Conservation (phyloP, 805 yeast genomes). For the Dipodascus geniculatus region DNA sequence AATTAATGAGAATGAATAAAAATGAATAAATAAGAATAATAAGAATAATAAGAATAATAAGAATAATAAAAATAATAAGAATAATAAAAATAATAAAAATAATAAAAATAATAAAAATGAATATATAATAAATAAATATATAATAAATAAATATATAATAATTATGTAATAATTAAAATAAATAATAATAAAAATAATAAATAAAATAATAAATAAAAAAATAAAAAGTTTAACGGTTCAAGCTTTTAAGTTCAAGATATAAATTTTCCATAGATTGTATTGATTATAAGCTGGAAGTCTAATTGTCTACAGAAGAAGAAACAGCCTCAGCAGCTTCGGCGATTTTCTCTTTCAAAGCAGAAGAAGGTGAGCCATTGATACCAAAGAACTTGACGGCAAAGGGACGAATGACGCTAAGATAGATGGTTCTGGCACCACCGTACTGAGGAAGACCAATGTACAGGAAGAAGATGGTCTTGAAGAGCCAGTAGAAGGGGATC, state of each 20-base stretch:
- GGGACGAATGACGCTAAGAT: slow-evolving; percentile 57
- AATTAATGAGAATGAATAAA: too few relatives aligned
- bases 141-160: too few relatives aligned
- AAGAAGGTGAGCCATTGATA: slow-evolving; percentile 14
- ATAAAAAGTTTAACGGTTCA: slow-evolving; percentile 9
- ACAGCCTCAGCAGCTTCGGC: neutral
- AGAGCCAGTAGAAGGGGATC: slow-evolving; percentile 92
- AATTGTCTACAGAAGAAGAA: neutral
- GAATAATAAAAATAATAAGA: too few relatives aligned
- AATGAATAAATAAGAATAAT: too few relatives aligned
- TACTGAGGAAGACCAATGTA: slow-evolving; percentile 82
- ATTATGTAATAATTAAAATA: too few relatives aligned
- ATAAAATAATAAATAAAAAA: too few relatives aligned
- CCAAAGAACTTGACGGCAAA: slow-evolving; percentile 28
- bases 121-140: too few relatives aligned
- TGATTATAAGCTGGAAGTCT: neutral
- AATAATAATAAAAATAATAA: too few relatives aligned
- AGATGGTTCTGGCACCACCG: slow-evolving; percentile 75
- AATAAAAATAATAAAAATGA: too few relatives aligned
- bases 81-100: too few relatives aligned
- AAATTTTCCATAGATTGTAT: neutral
- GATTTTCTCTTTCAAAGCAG: slow-evolving; percentile 2
- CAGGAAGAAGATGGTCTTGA: slow-evolving; percentile 79
- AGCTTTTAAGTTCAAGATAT: slow-evolving; percentile 22
- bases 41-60: too few relatives aligned